These are phyloP conservation scores for Albugo candida DNA, from an alignment of 352 stramenopile species.

Conservation along the genomic window DNA sequence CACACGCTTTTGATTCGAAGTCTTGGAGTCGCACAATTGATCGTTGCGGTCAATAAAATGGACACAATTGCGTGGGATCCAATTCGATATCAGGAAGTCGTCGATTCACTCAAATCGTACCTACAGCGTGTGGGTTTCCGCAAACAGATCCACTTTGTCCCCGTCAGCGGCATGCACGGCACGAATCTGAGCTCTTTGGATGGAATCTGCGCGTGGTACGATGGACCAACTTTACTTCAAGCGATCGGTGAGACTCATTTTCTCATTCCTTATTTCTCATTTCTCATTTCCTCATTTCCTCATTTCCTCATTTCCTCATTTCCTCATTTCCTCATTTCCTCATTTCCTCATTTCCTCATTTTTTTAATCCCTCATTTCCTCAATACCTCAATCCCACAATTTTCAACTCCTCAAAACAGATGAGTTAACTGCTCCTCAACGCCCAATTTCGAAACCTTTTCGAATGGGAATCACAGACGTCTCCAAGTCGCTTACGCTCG, in stretches of 20 bases:
- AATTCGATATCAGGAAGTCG: slow-evolving; percentile 58
- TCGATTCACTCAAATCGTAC: slow-evolving; percentile 51
- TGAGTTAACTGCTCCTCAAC: slow-evolving; percentile 44
- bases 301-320: not conserved
- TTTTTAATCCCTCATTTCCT: too few species aligned
- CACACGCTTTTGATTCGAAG: slow-evolving; percentile 89
- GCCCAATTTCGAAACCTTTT: slow-evolving; percentile 68
- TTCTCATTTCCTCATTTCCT: too few species aligned
- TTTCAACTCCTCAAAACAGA: slow-evolving; percentile 26
- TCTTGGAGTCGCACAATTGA: slow-evolving; percentile 86
- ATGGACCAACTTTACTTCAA: slow-evolving; percentile 52
- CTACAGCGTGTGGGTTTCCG: slow-evolving; percentile 57
- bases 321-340: too few species aligned
- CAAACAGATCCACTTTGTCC: slow-evolving; percentile 74
- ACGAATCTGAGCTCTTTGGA: slow-evolving; percentile 60
- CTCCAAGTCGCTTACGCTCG: slow-evolving; percentile 68
- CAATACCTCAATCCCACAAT: not conserved
- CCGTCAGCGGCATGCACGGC: slow-evolving; percentile 70
- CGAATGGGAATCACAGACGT: slow-evolving; percentile 74
- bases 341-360: not conserved
- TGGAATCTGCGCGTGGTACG: slow-evolving; percentile 48
- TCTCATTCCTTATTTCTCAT: slow-evolving; percentile 3
- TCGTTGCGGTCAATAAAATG: slow-evolving; percentile 98
- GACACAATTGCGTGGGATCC: slow-evolving; percentile 47
- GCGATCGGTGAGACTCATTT: slow-evolving; percentile 29